Conservation (phyloP, 257 asterid genomes). For the Ocimum tenuiflorum region DNA sequence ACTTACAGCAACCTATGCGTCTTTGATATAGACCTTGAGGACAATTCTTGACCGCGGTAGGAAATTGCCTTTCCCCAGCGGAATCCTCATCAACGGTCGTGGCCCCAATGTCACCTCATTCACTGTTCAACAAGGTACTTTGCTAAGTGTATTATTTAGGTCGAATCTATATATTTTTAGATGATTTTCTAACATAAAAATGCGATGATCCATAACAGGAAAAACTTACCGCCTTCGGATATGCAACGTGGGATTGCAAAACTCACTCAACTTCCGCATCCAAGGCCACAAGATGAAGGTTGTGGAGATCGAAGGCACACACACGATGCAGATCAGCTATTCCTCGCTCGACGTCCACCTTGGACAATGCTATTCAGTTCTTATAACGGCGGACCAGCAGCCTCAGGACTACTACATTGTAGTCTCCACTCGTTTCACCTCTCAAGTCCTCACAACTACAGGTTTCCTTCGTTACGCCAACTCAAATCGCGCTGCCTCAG, state of each 20-base stretch:
- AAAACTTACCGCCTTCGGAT: slow-evolving; percentile 51
- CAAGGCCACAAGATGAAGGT: slow-evolving; percentile 62
- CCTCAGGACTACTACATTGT: slow-evolving; percentile 37
- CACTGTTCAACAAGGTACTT: slow-evolving; percentile 52
- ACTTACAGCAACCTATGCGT: no score
- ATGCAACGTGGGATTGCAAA: slow-evolving; percentile 55
- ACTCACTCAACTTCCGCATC: slow-evolving; percentile 58
- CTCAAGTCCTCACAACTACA: slow-evolving; percentile 26
- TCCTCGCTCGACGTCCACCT: slow-evolving; percentile 48
- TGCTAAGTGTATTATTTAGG: no score
- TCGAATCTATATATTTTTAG: no score
- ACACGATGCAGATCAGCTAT: slow-evolving; percentile 45
- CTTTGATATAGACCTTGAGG: slow-evolving; percentile 40
- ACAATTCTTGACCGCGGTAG: slow-evolving; percentile 42
- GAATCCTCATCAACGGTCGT: slow-evolving; percentile 55
- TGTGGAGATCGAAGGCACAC: no score
- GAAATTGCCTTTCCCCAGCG: slow-evolving; percentile 55
- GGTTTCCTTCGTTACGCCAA: slow-evolving; percentile 31
- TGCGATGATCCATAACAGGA: slow-evolving; percentile 36
- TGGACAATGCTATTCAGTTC: slow-evolving; percentile 47
- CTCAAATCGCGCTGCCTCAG: slow-evolving; percentile 30
- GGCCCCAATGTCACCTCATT: slow-evolving; percentile 31
- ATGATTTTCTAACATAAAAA: no score
- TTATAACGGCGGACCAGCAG: slow-evolving; percentile 38
- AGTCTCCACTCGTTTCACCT: slow-evolving; percentile 44